Evolutionary conservation across 2,329 filamentous ascomycete species (phyloP), one percentile per base, ranked within the genome.

Genomic region (Ophidiomyces ophidiicola): DNA sequence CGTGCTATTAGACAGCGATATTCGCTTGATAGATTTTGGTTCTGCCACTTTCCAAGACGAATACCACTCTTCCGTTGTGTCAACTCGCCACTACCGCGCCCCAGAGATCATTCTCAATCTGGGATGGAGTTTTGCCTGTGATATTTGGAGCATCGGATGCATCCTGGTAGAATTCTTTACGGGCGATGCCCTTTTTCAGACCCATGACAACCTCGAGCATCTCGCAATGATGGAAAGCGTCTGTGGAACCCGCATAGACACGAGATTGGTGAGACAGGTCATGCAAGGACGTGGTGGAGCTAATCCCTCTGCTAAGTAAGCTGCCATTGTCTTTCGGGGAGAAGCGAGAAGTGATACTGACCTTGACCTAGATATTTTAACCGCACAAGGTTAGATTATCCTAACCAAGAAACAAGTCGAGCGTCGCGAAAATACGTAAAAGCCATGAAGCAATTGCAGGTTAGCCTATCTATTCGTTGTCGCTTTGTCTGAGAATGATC

Each of bases 161-260:
- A 80, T 80, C 40, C 59, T 80, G 7, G 76, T 80, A 21, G 76
- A 80, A 47, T 80, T 79, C 54, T 79, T 75, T 60, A 80, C 76
- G 0, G 76, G 76, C 6, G 76, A 80, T 55, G 76, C 76, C 30
- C 61, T 80, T 2, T 80, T 80, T 60, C 76, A 80, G 53, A 79
- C 76, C 0, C 76, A 79, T 53, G 76, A 80, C 56, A 79, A 78
- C 46, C 66, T 77, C 21, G 76, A 79, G 53, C 76, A 80, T 54
- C 66, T 80, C 32, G 75, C 74, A 25, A 80, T 80, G 76, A 80
- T 80, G 76, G 75, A 80, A 55, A 66, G 68, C 7, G 72, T 77
- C 6, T 76, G 73, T 51, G 69, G 67, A 28, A 60, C 62, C 32
- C 69, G 68, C 47, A 68, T 77, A 30, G 73, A 77, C 44, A 55